Evolutionary conservation across 768 basidiomycete species (phyloP).

Genomic region (Exidia glandulosa): DNA sequence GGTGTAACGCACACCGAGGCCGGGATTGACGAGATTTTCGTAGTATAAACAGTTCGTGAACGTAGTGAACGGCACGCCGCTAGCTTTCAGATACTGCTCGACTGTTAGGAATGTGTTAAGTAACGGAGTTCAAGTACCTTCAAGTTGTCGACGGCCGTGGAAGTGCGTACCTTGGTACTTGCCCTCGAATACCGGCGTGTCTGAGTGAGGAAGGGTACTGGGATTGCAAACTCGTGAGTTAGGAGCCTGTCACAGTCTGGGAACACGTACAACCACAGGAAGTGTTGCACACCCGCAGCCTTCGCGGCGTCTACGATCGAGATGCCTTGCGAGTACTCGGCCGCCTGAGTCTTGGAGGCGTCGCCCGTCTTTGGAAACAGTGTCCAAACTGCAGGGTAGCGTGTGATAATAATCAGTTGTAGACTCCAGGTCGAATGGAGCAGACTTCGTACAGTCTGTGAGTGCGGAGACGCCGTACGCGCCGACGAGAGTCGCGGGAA

Average conservation of each 20-base stretch:
- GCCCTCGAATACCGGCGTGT: neutral
- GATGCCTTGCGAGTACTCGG: conserved; percentile 2
- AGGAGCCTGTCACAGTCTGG: too few relatives aligned
- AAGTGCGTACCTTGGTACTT: too few relatives aligned
- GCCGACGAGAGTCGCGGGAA: neutral
- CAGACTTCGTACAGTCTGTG: conserved; percentile 3
- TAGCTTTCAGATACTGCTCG: conserved; percentile 11
- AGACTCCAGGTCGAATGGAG: too few relatives aligned
- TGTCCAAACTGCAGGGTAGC: too few relatives aligned
- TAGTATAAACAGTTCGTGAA: neutral
- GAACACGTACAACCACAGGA: conserved; percentile 1
- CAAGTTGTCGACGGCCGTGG: neutral
- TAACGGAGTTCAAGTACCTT: neutral
- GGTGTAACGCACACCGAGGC: neutral
- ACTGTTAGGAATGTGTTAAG: neutral
- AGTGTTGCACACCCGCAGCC: conserved; percentile 4
- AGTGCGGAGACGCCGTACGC: conserved; percentile 9
- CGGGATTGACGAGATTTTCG: neutral
- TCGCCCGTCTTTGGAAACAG: neutral
- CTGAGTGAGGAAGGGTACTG: neutral
- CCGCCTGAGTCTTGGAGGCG: neutral
- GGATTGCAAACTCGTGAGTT: too few relatives aligned
- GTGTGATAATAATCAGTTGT: too few relatives aligned
- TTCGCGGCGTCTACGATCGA: conserved; percentile 5
- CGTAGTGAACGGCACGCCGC: conserved; percentile 8